Evolutionary conservation across 164 flowering plant genomes (phyloP).

Genomic region (Berberis vulgaris): DNA sequence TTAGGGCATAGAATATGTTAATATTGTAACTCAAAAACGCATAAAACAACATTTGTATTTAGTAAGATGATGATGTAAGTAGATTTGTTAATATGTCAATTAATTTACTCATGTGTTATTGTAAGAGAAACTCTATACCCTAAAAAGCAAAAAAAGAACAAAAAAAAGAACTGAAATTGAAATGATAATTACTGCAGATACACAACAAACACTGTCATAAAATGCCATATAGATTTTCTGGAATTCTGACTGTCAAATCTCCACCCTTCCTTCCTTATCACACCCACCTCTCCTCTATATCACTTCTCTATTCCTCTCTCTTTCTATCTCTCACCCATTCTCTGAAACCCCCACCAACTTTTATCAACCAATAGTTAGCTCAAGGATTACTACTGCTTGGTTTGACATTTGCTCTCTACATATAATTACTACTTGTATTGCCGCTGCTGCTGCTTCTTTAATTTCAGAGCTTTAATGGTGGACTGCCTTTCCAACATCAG

Average conservation of each 20-base stretch:
- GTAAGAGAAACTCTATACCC: no score
- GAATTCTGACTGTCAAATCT: slow-evolving; percentile 62
- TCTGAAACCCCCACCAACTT: slow-evolving; percentile 12
- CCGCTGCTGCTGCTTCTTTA: background rate
- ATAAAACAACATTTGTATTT: no score
- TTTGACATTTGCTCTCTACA: slow-evolving; percentile 8
- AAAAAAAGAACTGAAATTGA: background rate
- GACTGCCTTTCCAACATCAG: slow-evolving; percentile 5
- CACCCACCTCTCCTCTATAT: slow-evolving; percentile 17
- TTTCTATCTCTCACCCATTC: slow-evolving; percentile 12
- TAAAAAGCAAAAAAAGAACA: no score
- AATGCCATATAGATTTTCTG: slow-evolving; percentile 25
- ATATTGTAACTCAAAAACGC: no score
- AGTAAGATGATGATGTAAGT: no score
- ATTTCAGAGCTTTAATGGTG: slow-evolving; percentile 12
- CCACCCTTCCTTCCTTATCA: slow-evolving; percentile 99
- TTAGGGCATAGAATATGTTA: no score
- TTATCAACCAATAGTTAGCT: background rate
- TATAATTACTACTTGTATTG: background rate
- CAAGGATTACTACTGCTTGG: no score
- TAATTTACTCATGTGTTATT: no score
- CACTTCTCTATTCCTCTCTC: slow-evolving; percentile 11
- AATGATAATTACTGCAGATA: slow-evolving; percentile 3
- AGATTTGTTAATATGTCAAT: no score
- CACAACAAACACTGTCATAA: slow-evolving; percentile 28